Conservation (phyloP, 1,139 yeast species). For the Eremothecium sinecaudum region DNA sequence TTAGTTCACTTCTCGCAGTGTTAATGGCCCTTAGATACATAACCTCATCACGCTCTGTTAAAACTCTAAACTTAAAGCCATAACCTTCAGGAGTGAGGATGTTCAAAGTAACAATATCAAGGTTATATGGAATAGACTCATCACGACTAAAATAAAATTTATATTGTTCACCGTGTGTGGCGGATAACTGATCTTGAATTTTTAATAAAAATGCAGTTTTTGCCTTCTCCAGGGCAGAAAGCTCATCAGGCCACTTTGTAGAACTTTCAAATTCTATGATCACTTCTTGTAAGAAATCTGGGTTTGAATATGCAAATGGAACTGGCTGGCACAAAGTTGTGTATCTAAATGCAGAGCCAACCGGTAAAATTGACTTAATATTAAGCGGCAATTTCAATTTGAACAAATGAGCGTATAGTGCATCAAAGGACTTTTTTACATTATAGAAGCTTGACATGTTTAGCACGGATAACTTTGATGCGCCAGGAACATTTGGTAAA, state of each 20-base stretch:
- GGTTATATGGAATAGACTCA: conserved; percentile 56
- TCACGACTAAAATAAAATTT: conserved; percentile 53
- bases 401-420: conserved; percentile 43
- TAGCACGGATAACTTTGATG: conserved; percentile 44
- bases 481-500: conserved; percentile 49
- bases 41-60: conserved; percentile 74
- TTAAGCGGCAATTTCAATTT: conserved; percentile 56
- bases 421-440: conserved; percentile 58
- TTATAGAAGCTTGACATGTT: conserved; percentile 46
- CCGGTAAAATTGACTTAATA: conserved; percentile 62
- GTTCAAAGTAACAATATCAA: conserved; percentile 48
- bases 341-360: conserved; percentile 61
- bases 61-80: conserved; percentile 65
- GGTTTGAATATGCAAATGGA: conserved; percentile 68
- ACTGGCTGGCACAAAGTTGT: conserved; percentile 72
- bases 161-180: conserved; percentile 43
- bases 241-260: conserved; percentile 92
- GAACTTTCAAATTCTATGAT: conserved; percentile 83
- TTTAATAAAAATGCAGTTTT: conserved; percentile 82
- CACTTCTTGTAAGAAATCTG: conserved; percentile 73
- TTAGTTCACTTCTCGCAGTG: conserved; percentile 50
- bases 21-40: conserved; percentile 61
- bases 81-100: conserved; percentile 79
- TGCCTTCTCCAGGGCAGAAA: conserved; percentile 74
- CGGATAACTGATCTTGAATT: conserved; percentile 47